These are phyloP conservation scores for Pythium phragmiticola DNA, from an alignment of 352 stramenopile species.

Conservation along the genomic window DNA sequence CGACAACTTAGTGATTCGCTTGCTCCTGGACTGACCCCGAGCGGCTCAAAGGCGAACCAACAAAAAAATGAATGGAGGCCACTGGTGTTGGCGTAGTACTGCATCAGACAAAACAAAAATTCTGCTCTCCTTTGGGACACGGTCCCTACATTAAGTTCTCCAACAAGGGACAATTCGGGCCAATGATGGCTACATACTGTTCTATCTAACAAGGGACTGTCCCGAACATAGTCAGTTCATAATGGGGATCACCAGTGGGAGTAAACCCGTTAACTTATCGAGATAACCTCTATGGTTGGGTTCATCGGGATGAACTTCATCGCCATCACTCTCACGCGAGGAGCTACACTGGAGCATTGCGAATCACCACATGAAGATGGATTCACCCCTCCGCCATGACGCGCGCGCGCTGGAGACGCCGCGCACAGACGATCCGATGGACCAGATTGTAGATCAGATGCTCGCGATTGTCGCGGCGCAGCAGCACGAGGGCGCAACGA, in stretches of 20 bases:
- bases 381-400: neutral
- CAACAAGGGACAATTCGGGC: neutral
- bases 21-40: conserved; percentile 25
- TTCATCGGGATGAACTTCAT: neutral
- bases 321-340: neutral
- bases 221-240: no score
- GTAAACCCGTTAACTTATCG: no score
- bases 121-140: neutral
- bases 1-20: conserved; percentile 44
- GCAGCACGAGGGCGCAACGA: neutral
- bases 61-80: conserved; percentile 40
- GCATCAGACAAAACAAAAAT: conserved; percentile 21
- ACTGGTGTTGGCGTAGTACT: conserved; percentile 22
- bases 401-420: neutral
- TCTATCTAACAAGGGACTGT: no score
- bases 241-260: no score
- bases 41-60: conserved; percentile 13
- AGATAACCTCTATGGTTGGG: neutral
- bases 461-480: conserved; percentile 22
- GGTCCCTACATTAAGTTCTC: no score
- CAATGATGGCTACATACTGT: no score
- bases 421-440: neutral
- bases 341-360: neutral
- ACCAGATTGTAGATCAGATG: conserved; percentile 19
- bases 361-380: neutral